Percentiles rank a stretch among this genome's conserved stretches.
Conservation (phyloP, 2,329 filamentous ascomycete species). For the Stachybotrys elegans region DNA sequence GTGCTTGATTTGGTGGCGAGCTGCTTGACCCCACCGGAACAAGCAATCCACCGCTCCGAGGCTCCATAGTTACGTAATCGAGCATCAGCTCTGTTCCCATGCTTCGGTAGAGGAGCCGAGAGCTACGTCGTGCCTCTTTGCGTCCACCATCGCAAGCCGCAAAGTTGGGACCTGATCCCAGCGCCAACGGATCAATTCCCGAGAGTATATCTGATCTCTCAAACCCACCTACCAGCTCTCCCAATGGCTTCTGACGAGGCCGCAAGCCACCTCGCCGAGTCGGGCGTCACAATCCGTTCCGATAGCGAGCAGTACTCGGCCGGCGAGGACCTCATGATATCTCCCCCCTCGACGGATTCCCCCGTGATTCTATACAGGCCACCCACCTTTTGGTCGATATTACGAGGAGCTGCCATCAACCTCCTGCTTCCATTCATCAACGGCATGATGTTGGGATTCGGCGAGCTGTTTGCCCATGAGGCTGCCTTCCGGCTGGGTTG, state of each 20-base stretch:
- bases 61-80: neutral
- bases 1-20: neutral
- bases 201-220: neutral
- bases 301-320: constrained; percentile 80
- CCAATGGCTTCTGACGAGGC: constrained; percentile 50
- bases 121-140: neutral
- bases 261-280: constrained; percentile 58
- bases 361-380: constrained; percentile 83
- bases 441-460: constrained; percentile 96
- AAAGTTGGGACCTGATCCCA: neutral
- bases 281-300: constrained; percentile 71
- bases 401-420: constrained; percentile 91
- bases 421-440: constrained; percentile 94
- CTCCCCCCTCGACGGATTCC: constrained; percentile 57
- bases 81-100: no score
- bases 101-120: no score
- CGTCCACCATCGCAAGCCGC: neutral
- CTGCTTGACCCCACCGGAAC: neutral
- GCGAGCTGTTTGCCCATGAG: constrained; percentile 94
- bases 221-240: constrained; percentile 5
- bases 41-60: neutral
- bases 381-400: constrained; percentile 77
- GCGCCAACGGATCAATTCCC: neutral
- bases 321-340: constrained; percentile 55
- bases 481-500: constrained; percentile 89